phyloP scores from a whole-genome alignment of 805 yeast genomes.

The Wickerhamomyces rabaulensis region DNA sequence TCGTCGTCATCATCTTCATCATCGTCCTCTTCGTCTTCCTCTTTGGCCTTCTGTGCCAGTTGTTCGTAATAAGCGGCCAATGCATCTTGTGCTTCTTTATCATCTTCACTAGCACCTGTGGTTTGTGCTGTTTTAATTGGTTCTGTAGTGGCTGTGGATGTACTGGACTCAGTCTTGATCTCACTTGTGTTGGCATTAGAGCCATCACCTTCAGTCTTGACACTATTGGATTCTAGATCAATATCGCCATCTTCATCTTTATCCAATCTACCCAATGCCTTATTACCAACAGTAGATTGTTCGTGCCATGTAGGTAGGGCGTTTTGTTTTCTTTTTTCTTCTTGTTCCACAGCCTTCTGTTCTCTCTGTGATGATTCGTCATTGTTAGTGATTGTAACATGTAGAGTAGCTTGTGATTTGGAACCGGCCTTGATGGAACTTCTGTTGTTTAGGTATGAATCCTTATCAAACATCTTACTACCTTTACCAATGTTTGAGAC shows the following conservation, averaged over 20 bases:
- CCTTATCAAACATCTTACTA: constrained; percentile 37
- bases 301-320: constrained; percentile 97
- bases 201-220: neutral
- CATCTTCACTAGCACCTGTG: constrained; percentile 15
- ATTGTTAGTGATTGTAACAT: constrained; percentile 80
- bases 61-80: constrained; percentile 23
- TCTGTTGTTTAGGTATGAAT: constrained; percentile 32
- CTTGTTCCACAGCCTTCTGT: constrained; percentile 56
- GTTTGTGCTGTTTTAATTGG: constrained; percentile 5
- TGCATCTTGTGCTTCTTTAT: constrained; percentile 21
- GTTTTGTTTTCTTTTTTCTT: constrained; percentile 79
- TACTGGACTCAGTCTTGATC: constrained; percentile 11
- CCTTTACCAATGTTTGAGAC: constrained; percentile 43
- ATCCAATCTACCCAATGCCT: constrained; percentile 49
- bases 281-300: constrained; percentile 81
- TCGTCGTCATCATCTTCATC: constrained; percentile 41
- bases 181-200: constrained; percentile 15
- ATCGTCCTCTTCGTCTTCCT: constrained; percentile 21
- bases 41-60: constrained; percentile 23
- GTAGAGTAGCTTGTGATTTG: constrained; percentile 77
- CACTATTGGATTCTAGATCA: constrained; percentile 5
- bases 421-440: constrained; percentile 48
- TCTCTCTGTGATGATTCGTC: constrained; percentile 73
- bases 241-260: constrained; percentile 47
- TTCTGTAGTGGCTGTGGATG: constrained; percentile 7